phyloP scores from a whole-genome alignment of 352 stramenopile genomes.

The Phytopythium ostracodes region DNA sequence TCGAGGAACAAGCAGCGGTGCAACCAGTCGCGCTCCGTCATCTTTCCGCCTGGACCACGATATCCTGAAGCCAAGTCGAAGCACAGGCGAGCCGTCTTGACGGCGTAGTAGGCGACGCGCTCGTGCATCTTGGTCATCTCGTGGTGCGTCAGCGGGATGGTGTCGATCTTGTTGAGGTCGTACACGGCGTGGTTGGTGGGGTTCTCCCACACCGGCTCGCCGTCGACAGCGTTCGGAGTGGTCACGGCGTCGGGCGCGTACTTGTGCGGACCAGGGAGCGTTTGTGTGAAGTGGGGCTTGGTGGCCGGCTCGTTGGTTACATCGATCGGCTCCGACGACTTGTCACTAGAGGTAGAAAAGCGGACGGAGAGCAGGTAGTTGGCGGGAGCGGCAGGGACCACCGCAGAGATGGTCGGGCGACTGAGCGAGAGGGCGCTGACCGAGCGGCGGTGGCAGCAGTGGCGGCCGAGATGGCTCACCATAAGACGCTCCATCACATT shows the following conservation, averaged over 20 bases:
- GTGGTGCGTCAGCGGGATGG: slow-evolving; percentile 31
- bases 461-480: too few relatives aligned
- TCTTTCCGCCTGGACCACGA: slow-evolving; percentile 37
- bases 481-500: too few relatives aligned
- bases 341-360: background rate
- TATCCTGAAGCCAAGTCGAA: slow-evolving; percentile 55
- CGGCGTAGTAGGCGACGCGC: slow-evolving; percentile 24
- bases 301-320: slow-evolving; percentile 3
- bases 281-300: slow-evolving; percentile 10
- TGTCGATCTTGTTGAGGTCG: slow-evolving; percentile 28
- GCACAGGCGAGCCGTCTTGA: slow-evolving; percentile 34
- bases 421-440: too few relatives aligned
- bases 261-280: background rate
- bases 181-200: slow-evolving; percentile 37
- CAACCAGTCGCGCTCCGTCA: slow-evolving; percentile 64
- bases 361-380: background rate
- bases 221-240: slow-evolving; percentile 1
- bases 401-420: too few relatives aligned
- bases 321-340: background rate
- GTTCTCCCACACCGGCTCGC: slow-evolving; percentile 28
- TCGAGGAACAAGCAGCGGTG: slow-evolving; percentile 76
- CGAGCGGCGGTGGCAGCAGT: too few relatives aligned
- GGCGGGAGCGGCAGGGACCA: background rate
- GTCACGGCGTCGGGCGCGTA: background rate
- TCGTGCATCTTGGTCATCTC: slow-evolving; percentile 33